Evolutionary conservation across 495 filamentous ascomycete genomes (phyloP).

Genomic region (Sporormia fimetaria): DNA sequence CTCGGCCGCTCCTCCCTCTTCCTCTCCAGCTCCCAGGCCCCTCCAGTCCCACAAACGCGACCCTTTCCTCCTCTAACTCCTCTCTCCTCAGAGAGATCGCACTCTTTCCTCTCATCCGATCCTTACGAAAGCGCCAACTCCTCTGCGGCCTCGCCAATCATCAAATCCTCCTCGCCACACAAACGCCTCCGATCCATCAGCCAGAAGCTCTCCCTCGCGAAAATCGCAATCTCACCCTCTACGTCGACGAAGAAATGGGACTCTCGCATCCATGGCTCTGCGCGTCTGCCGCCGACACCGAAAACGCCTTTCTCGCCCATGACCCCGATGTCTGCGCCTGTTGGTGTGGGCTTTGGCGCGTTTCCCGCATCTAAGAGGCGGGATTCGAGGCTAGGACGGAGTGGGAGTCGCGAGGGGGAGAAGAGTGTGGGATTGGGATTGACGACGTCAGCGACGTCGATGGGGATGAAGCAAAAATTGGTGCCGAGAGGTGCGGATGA

Average conservation of each 20-base stretch:
- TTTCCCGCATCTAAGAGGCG: slow-evolving; percentile 2
- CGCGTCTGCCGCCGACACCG: slow-evolving; percentile 7
- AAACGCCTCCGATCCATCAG: slow-evolving; percentile 21
- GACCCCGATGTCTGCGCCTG: slow-evolving; percentile 14
- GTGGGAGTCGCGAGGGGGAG: slow-evolving; percentile 1
- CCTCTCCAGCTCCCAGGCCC: neutral
- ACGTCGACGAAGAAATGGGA: slow-evolving; percentile 20
- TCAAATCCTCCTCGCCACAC: slow-evolving; percentile 17
- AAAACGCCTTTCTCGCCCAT: slow-evolving; percentile 13
- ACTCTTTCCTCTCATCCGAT: slow-evolving; percentile 22
- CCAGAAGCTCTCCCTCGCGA: slow-evolving; percentile 22
- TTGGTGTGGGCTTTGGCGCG: slow-evolving; percentile 1
- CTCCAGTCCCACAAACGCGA: neutral
- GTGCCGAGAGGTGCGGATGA: slow-evolving; percentile 22
- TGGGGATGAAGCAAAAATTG: neutral
- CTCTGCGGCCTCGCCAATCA: slow-evolving; percentile 16
- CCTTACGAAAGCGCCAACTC: slow-evolving; percentile 19
- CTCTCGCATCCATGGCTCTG: slow-evolving; percentile 15
- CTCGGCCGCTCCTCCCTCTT: slow-evolving; percentile 13
- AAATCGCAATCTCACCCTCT: slow-evolving; percentile 18
- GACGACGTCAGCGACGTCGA: too few relatives aligned
- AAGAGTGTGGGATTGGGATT: neutral
- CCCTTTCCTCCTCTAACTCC: slow-evolving; percentile 18
- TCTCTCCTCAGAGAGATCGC: slow-evolving; percentile 5
- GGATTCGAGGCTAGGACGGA: slow-evolving; percentile 5